Conservation (phyloP, 345 rosid genomes). For the Eucalyptus rudis region DNA sequence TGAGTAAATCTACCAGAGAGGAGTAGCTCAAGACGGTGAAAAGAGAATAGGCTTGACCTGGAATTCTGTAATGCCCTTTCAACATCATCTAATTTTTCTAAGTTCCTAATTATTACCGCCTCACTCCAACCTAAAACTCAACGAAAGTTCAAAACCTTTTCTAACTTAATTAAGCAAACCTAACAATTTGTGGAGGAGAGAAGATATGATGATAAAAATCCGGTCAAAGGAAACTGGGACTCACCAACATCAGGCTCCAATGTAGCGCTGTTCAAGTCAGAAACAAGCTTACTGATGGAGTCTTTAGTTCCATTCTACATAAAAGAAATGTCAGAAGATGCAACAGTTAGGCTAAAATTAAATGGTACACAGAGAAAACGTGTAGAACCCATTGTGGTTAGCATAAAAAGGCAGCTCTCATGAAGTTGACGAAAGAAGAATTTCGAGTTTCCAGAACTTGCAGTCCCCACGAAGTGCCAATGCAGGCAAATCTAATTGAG, state of each 20-base stretch:
- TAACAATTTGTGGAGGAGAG: neutral
- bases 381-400: neutral
- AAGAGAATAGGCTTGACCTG: neutral
- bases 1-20: neutral
- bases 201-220: neutral
- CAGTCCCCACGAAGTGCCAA: neutral
- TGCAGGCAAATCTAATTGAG: neutral
- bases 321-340: neutral
- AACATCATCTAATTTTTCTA: neutral
- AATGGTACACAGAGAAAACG: neutral
- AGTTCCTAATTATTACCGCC: neutral
- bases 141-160: neutral
- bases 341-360: neutral
- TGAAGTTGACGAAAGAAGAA: neutral
- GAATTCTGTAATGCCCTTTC: neutral
- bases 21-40: neutral
- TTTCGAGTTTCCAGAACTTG: neutral
- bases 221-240: neutral
- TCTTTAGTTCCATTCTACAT: conserved; percentile 88
- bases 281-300: conserved; percentile 76
- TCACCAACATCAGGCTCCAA: conserved; percentile 93
- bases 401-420: neutral
- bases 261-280: conserved; percentile 71
- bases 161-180: neutral
- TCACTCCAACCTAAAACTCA: neutral